These are phyloP conservation scores for Asclepias syriaca DNA, from an alignment of 257 asterid genomes.

Conservation along the genomic window DNA sequence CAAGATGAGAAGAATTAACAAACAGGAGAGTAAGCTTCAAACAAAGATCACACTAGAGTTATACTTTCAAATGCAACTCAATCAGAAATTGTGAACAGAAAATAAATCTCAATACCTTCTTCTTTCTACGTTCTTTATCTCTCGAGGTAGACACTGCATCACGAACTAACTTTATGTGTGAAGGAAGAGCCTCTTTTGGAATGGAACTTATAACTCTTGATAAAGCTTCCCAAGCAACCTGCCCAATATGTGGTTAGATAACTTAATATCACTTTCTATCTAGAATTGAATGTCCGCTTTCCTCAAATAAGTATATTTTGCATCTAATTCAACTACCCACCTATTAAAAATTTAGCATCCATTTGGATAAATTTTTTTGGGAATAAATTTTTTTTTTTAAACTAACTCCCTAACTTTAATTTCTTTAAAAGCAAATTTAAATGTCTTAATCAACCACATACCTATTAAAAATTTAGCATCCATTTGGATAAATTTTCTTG, in stretches of 20 bases:
- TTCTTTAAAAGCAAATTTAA: no score
- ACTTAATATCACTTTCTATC: constrained; percentile 2
- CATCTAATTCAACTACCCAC: no score
- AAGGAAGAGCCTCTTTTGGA: constrained; percentile 90
- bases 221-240: constrained; percentile 97
- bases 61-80: neutral
- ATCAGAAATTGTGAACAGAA: neutral
- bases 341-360: no score
- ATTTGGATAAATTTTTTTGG: no score
- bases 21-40: constrained; percentile 2
- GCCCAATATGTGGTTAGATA: constrained; percentile 22
- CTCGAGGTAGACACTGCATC: constrained; percentile 97
- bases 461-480: no score
- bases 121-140: constrained; percentile 95
- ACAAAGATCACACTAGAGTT: neutral
- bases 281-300: no score
- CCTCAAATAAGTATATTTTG: no score
- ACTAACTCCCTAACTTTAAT: no score
- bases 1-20: neutral
- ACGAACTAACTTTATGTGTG: constrained; percentile 87
- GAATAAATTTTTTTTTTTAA: no score
- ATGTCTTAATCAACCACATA: no score
- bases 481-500: no score
- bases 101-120: constrained; percentile 34
- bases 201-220: constrained; percentile 75